phyloP scores from a whole-genome alignment of 2,329 filamentous ascomycete genomes.

The Penicillium sp. region DNA sequence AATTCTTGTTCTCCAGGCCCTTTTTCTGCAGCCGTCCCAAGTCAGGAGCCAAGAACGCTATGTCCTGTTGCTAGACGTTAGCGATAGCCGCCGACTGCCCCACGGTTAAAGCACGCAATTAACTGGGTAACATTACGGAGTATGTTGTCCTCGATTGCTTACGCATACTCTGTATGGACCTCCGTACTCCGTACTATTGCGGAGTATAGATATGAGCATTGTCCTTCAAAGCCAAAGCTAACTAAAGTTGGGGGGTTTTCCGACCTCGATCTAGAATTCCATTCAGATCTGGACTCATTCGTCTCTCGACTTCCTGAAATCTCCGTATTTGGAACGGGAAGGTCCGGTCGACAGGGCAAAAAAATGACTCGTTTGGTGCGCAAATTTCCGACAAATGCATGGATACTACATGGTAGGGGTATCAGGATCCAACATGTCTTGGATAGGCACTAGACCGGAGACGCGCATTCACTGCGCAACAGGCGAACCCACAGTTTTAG shows the following conservation, averaged over 20 bases:
- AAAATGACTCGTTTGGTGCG: not conserved
- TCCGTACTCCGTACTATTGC: not conserved
- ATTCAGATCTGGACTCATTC: not conserved
- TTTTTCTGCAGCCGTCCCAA: not conserved
- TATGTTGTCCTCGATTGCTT: not conserved
- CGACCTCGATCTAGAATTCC: not conserved
- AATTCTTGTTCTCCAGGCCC: not conserved
- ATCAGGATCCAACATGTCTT: not conserved
- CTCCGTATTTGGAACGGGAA: not conserved
- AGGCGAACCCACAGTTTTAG: not conserved
- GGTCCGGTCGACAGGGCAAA: not conserved
- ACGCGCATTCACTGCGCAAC: constrained; percentile 10
- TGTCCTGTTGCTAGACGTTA: constrained; percentile 6
- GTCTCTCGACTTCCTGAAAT: not conserved
- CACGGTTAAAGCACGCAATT: constrained; percentile 4
- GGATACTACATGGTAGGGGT: not conserved
- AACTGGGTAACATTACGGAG: not conserved
- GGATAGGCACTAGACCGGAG: constrained; percentile 3
- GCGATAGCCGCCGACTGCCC: constrained; percentile 10
- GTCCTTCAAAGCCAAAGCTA: not conserved
- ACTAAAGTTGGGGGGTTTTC: not conserved
- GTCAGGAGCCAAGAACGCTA: constrained; percentile 2
- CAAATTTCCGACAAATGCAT: not conserved
- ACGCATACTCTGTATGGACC: not conserved
- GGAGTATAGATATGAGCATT: not conserved